phyloP scores from a whole-genome alignment of 371 early-diverging fungal species.

The Haplosporangium sp. region DNA sequence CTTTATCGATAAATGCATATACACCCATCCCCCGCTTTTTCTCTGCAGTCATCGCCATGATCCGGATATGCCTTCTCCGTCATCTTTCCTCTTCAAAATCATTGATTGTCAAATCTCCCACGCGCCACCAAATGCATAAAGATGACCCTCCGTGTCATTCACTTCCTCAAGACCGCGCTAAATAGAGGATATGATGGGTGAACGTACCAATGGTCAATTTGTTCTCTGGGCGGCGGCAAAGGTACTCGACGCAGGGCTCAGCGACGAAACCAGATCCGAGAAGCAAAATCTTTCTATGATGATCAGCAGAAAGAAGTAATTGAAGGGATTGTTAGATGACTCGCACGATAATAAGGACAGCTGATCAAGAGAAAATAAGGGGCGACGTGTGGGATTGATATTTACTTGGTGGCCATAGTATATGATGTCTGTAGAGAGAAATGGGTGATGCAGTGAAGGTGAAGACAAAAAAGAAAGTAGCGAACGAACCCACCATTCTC shows the following conservation, averaged over 20 bases:
- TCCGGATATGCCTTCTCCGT: no score
- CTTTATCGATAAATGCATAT: no score
- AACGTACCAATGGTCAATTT: constrained; percentile 81
- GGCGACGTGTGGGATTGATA: neutral
- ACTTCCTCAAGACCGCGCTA: no score
- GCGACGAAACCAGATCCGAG: constrained; percentile 98
- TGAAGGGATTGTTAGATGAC: neutral
- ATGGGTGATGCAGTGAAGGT: neutral
- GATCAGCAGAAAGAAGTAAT: neutral
- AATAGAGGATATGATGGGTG: no score
- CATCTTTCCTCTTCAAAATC: no score
- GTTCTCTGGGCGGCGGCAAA: constrained; percentile 85
- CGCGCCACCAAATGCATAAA: neutral
- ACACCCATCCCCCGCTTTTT: no score
- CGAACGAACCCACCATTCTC: no score
- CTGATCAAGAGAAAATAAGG: neutral
- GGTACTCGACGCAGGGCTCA: constrained; percentile 94
- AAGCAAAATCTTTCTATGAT: constrained; percentile 84
- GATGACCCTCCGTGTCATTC: neutral
- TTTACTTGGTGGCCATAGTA: constrained; percentile 51
- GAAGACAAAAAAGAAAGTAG: constrained; percentile 4
- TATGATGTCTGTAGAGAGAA: constrained; percentile 1
- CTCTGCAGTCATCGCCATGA: no score
- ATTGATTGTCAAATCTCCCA: no score
- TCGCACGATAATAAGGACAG: neutral